A percentile compares a stretch with the other conserved stretches of the same genome.
These are phyloP conservation scores for Leptographium wingfieldii DNA, from an alignment of 2,329 filamentous ascomycete genomes.

Conservation along the genomic window DNA sequence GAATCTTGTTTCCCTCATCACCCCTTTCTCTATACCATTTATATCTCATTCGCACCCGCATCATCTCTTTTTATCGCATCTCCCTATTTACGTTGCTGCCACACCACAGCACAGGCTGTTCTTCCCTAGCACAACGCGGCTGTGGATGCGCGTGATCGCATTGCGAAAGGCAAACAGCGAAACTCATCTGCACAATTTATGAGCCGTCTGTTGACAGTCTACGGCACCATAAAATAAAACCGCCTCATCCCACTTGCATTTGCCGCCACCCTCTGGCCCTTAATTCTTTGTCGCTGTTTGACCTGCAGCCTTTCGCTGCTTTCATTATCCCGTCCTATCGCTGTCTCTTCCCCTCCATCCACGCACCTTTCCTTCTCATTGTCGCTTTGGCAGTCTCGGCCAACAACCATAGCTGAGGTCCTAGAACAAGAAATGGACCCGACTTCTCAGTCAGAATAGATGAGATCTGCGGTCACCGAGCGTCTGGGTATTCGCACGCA, in stretches of 20 bases:
- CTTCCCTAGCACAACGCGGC: not conserved
- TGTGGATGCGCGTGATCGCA: not conserved
- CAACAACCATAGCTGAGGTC: not conserved
- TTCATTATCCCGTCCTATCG: not conserved
- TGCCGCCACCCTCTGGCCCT: not conserved
- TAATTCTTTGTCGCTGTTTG: not conserved
- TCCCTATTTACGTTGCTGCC: not conserved
- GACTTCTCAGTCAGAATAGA: not conserved
- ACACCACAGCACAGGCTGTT: not conserved
- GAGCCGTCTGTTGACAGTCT: not conserved
- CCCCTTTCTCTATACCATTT: not conserved
- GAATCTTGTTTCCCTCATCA: not conserved
- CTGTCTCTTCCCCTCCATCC: not conserved
- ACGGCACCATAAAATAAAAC: not conserved
- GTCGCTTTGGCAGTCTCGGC: not conserved
- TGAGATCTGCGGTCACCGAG: not conserved
- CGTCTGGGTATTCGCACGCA: not conserved
- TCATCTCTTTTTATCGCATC: not conserved
- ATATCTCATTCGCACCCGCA: not conserved
- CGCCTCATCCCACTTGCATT: not conserved
- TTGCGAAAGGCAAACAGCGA: not conserved
- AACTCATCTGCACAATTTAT: not conserved
- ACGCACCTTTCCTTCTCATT: not conserved
- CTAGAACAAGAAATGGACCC: not conserved
- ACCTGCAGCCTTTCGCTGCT: not conserved